phyloP scores from a whole-genome alignment of 108 stramenopile genomes.

The Mediolabrus comicus region DNA sequence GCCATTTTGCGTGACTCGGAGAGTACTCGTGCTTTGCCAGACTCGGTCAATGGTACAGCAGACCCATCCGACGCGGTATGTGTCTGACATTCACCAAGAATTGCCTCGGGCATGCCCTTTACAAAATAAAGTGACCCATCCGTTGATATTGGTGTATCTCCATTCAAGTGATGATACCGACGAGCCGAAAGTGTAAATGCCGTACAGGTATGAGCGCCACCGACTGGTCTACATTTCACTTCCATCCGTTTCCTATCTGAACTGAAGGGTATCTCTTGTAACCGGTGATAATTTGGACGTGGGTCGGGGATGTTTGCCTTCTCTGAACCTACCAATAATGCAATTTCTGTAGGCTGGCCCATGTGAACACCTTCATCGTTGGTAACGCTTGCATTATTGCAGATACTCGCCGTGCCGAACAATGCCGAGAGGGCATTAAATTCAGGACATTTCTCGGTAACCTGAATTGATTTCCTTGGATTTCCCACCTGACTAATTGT shows the following conservation, averaged over 20 bases:
- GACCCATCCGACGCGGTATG: slow-evolving; percentile 60
- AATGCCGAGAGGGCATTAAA: slow-evolving; percentile 59
- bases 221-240: slow-evolving; percentile 78
- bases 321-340: slow-evolving; percentile 77
- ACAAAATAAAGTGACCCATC: slow-evolving; percentile 81
- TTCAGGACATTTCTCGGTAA: slow-evolving; percentile 37
- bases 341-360: slow-evolving; percentile 94
- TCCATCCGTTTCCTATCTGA: slow-evolving; percentile 96
- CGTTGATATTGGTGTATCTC: slow-evolving; percentile 23
- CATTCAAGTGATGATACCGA: slow-evolving; percentile 18
- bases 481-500: slow-evolving; percentile 4
- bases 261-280: slow-evolving; percentile 92
- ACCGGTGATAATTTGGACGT: slow-evolving; percentile 77
- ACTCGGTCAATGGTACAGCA: slow-evolving; percentile 51
- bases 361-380: slow-evolving; percentile 44
- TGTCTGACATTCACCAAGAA: slow-evolving; percentile 77
- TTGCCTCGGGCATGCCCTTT: slow-evolving; percentile 93
- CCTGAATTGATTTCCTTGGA: slow-evolving; percentile 14
- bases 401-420: slow-evolving; percentile 73
- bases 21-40: slow-evolving; percentile 48
- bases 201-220: slow-evolving; percentile 66
- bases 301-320: slow-evolving; percentile 86
- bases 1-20: slow-evolving; percentile 76
- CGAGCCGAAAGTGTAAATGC: slow-evolving; percentile 62
- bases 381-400: slow-evolving; percentile 81